Evolutionary conservation across 345 rosid genomes (phyloP), one percentile per base, ranked within the genome.

Genomic region (Brassica carinata): DNA sequence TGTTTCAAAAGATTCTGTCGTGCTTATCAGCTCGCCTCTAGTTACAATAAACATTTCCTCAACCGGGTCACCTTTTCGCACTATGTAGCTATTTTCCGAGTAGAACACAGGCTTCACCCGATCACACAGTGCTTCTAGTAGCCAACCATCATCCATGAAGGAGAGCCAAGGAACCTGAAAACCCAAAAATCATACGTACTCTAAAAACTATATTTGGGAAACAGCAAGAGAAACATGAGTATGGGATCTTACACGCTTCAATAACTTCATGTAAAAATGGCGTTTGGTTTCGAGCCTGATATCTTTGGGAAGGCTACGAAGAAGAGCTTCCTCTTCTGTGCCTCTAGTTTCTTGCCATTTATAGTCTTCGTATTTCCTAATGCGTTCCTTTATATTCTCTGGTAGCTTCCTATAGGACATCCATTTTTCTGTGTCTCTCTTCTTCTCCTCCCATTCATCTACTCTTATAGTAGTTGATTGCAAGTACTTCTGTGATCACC

Each of bases 101-200:
- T 81, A 79, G 23, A 78, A 63, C 10, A 71, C 82, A 10, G 83
- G 38, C 69, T 77, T 68, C 9, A 57, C 64, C 1, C 78, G 78
- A 6, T 80, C 84, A 0, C 84, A 83, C 18, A 84, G 0, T 38
- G 81, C 85, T 15, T 83, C 82, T 48, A 77, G 73, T 18, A 77
- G 26, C 67, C 77, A 70, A 64, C 11, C 26, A 29, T 85, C 87
- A 73, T 79, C 72, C 78, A 79, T 71, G 4, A 71, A 53, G 38
- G 64, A 36, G 7, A 85, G 82, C 64, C 82, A 76, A 31, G 85
- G 82, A 40, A 88, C 88, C 91, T 88, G 64, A 15, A 8, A 30
- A 14, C 6, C 13, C 0, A 30, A 43, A 48, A 48, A 6, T 15
- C 3, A 48, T 5, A 48, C 0, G 55, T 48, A 19, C 23, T 19